These are phyloP conservation scores for Backusella liffmaniae DNA, from an alignment of 192 early-diverging fungal species.

Conservation along the genomic window DNA sequence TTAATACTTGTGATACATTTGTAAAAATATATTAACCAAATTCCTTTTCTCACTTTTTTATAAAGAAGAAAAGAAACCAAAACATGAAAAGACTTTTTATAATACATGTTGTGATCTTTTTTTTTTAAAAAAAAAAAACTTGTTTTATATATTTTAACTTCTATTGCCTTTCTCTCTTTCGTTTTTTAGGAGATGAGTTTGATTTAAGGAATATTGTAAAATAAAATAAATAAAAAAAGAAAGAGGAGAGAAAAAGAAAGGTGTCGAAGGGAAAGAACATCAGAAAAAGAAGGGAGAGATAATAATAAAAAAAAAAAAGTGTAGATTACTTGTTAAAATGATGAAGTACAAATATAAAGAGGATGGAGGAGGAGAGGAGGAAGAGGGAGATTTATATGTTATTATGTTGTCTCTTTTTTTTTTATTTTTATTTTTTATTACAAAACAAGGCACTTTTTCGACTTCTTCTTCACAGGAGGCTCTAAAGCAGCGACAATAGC, in stretches of 20 bases:
- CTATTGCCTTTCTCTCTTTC: background rate
- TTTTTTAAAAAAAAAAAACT: background rate
- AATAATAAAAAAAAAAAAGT: background rate
- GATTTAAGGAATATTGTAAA: constrained; percentile 2
- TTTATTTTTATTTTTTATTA: constrained; percentile 38
- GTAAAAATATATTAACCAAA: constrained; percentile 7
- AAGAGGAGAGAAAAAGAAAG: constrained; percentile 14
- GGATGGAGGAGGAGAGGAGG: background rate
- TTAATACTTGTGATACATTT: background rate
- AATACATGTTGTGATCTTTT: background rate
- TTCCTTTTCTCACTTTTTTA: background rate
- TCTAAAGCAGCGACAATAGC: constrained; percentile 96
- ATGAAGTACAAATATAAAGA: background rate
- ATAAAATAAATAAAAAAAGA: constrained; percentile 8
- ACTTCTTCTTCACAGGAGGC: constrained; percentile 78
- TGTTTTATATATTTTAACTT: background rate
- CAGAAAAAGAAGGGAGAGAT: background rate
- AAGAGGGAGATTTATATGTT: background rate
- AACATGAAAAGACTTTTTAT: background rate
- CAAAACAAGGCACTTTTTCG: constrained; percentile 78
- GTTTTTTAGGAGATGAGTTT: background rate
- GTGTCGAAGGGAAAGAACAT: constrained; percentile 1
- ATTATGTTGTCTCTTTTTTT: background rate
- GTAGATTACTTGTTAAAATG: background rate
- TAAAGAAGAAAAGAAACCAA: background rate